Evolutionary conservation across 805 yeast species (phyloP).

Genomic region (Kluyveromyces wickerhamii): DNA sequence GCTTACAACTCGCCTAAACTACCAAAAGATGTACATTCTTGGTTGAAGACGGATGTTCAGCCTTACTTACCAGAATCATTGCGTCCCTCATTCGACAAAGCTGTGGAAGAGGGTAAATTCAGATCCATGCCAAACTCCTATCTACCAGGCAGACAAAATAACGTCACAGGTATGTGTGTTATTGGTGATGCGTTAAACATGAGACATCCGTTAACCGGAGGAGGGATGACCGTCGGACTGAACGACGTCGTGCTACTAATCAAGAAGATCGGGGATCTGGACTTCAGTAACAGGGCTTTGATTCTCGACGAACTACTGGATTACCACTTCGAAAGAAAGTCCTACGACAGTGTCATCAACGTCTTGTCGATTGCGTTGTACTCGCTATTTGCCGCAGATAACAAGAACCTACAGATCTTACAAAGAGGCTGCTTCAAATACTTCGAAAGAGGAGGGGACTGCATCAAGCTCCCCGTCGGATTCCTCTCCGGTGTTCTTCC

Average conservation of each 20-base stretch:
- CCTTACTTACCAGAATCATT: conserved; percentile 60
- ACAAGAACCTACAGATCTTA: conserved; percentile 51
- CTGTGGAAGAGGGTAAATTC: conserved; percentile 51
- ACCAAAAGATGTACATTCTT: conserved; percentile 60
- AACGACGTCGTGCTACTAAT: conserved; percentile 70
- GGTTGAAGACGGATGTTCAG: conserved; percentile 52
- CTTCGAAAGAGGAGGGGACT: conserved; percentile 76
- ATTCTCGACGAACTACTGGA: conserved; percentile 50
- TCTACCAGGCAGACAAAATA: conserved; percentile 68
- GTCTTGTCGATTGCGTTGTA: conserved; percentile 86
- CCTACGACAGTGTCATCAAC: conserved; percentile 75
- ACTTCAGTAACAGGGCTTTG: conserved; percentile 46
- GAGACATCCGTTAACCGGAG: conserved; percentile 98
- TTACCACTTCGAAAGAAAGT: conserved; percentile 75
- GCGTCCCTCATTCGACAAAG: conserved; percentile 59
- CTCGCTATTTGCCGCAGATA: conserved; percentile 83
- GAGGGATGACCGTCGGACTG: conserved; percentile 97
- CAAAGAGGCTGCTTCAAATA: conserved; percentile 87
- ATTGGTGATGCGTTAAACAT: conserved; percentile 93
- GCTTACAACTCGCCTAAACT: conserved; percentile 69
- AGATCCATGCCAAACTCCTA: conserved; percentile 92
- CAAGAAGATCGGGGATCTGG: conserved; percentile 33
- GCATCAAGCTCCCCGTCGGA: conserved; percentile 71
- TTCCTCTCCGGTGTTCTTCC: conserved; percentile 78
- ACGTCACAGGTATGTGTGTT: conserved; percentile 66